Base-by-base conservation (phyloP, 106 monocot species). In the Dioscorea zingiberensis region DNA sequence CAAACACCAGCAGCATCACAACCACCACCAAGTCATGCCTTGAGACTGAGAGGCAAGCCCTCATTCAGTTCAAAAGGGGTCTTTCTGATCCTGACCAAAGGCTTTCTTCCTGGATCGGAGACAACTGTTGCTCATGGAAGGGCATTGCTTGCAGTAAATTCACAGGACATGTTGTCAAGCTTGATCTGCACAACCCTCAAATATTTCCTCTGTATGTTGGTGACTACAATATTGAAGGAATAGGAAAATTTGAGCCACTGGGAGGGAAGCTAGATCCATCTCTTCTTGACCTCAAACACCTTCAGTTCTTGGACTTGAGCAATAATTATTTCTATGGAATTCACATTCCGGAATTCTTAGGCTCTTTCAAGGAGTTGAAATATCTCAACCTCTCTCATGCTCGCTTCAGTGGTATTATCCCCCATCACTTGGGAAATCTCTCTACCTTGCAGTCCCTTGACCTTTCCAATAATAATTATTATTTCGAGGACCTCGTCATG, bases 361-460 rank as follows among this genome's bases (percentile, higher is more conserved):
- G 72, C 15, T 80, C 67, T 0, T 23, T 70, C 16, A 24, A 51
- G 44, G 65, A 24, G 21, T 67, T 71, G 49, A 70, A 26, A 23
- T 69, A 80, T 57, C 84, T 84, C 2, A 44, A 77, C 23, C 70
- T 84, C 46, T 72, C 72, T 13, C 1, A 16, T 7, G 55, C 60
- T 0, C 22, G 49, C 6, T 80, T 76, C 18, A 0, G 0, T 4
- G 53, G 69, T 13, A 19, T 0, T 4, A 46, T 81, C 4, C 81
- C 85, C n/a, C 38, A 29, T 11, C 67, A 81, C 29, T 29, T 74
- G 0, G 77, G 81, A 3, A 85, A 85, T 21, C 64, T 85, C 55
- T 48, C 77, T 0, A 29, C 9, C 17, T 47, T 81, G 0, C 54
- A 14, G 1, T 32, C 60, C 47, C 77, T 81, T 4, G 70, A 70